Conservation (phyloP, 1,139 yeast species). For the Debaryomycetaceae sp. region DNA sequence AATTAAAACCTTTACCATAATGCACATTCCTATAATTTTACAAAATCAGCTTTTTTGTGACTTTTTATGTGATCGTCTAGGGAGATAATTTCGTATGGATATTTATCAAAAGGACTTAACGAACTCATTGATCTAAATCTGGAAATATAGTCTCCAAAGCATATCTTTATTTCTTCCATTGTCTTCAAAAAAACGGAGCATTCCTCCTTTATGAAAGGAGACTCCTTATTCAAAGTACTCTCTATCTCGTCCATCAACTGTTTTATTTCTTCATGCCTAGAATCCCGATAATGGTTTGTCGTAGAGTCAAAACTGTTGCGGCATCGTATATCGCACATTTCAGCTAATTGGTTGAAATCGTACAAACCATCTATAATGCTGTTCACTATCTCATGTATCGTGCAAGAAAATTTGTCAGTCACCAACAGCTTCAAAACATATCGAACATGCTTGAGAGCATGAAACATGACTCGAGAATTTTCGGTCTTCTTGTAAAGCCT, state of each 20-base stretch:
- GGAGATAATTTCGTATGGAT: conserved; percentile 8
- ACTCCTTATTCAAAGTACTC: conserved; percentile 3
- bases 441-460: conserved; percentile 5
- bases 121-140: conserved; percentile 3
- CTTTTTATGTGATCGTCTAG: conserved; percentile 10
- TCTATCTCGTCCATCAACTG: conserved; percentile 4
- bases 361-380: conserved; percentile 7
- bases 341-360: conserved; percentile 7
- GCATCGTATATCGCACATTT: conserved; percentile 1
- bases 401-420: conserved; percentile 3
- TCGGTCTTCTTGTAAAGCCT: conserved; percentile 4
- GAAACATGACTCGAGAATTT: conserved; percentile 8
- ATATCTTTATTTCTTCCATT: conserved; percentile 4
- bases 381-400: conserved; percentile 5
- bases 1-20: background rate
- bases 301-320: conserved; percentile 1
- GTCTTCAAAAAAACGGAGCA: conserved; percentile 4
- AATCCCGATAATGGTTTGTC: background rate
- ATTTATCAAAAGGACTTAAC: conserved; percentile 2
- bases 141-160: conserved; percentile 7
- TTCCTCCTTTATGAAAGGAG: conserved; percentile 6
- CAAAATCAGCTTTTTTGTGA: background rate
- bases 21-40: background rate
- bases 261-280: background rate
- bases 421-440: conserved; percentile 4